Base-by-base conservation (phyloP, 805 yeast species). In the Lipomyces kockii region DNA sequence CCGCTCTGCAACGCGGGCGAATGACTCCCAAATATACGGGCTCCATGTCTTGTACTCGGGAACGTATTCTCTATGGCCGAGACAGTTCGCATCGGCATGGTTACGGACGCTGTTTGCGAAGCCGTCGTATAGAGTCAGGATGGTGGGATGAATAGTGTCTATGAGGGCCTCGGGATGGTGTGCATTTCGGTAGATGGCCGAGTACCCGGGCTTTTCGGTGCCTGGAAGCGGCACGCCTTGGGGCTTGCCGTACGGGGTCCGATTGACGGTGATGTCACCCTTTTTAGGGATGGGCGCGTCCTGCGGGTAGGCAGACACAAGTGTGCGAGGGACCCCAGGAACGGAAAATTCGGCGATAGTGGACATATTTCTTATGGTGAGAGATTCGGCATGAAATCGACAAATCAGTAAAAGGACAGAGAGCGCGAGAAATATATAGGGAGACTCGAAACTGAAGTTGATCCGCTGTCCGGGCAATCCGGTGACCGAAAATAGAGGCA, bases 101-200 rank as follows among this genome's bases (percentile, higher is more conserved):
- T 35, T 32, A 57, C 71, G 66, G 22, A 60, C 57, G n/a, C 68
- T 17, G 46, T 64, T 51, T 32, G 51, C 55, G 63, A 71, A 66
- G 61, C 60, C 37, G 59, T 70, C 69, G 62, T 71, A 67, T 37
- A 61, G 51, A 39, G 68, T 68, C 29, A 54, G 62, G 17, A 67
- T 9, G 7, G 64, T 74, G 4, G 72, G 72, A 43, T 69, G 72
- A 17, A 60, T 61, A n/a, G 73, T 64, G 25, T 74, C 66, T 12
- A 78, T 34, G 27, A 77, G 72, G 8, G 74, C 72, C 32, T 77
- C 79, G 17, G 78, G 76, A 2, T 80, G 70, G 12, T 76, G 70
- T 14, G 75, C 74, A 72, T 81, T 86, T 64, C 91, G 78, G 74
- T 82, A 88, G 17, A 84, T 75, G 1, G 85, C 82, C 29, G 90